Conservation (phyloP, 2,329 filamentous ascomycete genomes). For the Colletotrichum lentis region DNA sequence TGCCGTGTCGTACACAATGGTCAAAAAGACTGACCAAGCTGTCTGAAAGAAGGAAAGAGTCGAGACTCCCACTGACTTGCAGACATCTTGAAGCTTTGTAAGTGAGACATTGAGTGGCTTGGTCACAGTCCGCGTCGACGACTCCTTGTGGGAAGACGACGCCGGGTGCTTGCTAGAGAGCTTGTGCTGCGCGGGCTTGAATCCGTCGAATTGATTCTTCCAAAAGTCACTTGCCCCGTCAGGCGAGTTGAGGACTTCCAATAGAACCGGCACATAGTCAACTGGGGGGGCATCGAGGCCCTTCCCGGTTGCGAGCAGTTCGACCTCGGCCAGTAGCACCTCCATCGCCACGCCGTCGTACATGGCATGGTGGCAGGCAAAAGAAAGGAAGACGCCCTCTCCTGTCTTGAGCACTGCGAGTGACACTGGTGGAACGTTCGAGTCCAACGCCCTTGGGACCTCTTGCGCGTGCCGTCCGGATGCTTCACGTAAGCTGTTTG, state of each 20-base stretch:
- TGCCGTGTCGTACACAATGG: conserved; percentile 59
- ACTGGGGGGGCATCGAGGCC: conserved; percentile 56
- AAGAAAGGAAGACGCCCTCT: conserved; percentile 53
- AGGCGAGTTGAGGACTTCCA: conserved; percentile 60
- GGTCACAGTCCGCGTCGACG: not conserved
- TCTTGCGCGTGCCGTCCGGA: conserved; percentile 52
- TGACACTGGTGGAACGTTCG: conserved; percentile 55
- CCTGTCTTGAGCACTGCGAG: conserved; percentile 52
- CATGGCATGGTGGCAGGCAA: conserved; percentile 77
- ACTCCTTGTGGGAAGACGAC: not conserved
- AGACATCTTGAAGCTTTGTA: conserved; percentile 56
- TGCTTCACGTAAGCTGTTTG: conserved; percentile 46
- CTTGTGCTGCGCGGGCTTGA: conserved; percentile 48
- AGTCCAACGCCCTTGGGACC: conserved; percentile 54
- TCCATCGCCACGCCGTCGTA: conserved; percentile 85
- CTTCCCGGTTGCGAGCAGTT: conserved; percentile 61
- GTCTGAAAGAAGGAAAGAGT: conserved; percentile 75
- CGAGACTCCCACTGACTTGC: conserved; percentile 64
- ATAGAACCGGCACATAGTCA: conserved; percentile 71
- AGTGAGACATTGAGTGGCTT: conserved; percentile 46
- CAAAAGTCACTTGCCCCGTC: conserved; percentile 70
- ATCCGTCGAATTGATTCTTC: conserved; percentile 62
- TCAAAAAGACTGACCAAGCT: conserved; percentile 73
- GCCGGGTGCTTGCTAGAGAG: not conserved
- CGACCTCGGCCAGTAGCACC: conserved; percentile 74